Conservation (phyloP, 108 stramenopile species). For the Aurantiochytrium sp. region DNA sequence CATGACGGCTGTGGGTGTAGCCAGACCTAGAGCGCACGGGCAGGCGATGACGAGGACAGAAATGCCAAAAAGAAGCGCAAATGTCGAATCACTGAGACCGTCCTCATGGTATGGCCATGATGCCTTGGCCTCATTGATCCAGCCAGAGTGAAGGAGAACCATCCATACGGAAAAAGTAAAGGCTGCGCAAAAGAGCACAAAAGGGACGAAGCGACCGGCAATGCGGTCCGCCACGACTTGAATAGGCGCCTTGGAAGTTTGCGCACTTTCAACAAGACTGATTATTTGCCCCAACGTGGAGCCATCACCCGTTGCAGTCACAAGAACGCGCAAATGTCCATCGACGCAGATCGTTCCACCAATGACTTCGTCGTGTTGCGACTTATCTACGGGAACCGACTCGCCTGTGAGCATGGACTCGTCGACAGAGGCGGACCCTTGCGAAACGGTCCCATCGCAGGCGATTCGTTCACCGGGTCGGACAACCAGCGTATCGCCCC, state of each 20-base stretch:
- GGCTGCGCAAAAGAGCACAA: constrained; percentile 40
- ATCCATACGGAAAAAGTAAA: constrained; percentile 53
- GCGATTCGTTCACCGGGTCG: constrained; percentile 84
- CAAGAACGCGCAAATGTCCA: constrained; percentile 55
- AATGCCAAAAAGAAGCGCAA: constrained; percentile 82
- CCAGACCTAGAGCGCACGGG: constrained; percentile 90
- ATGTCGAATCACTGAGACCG: constrained; percentile 20
- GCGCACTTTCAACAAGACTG: constrained; percentile 81
- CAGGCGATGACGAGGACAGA: constrained; percentile 88
- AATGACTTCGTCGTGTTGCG: constrained; percentile 52
- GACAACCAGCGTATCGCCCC: constrained; percentile 72
- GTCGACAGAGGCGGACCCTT: constrained; percentile 71
- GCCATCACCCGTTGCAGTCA: constrained; percentile 61
- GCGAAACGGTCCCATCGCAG: constrained; percentile 74
- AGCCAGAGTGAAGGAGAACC: background rate
- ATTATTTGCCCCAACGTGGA: constrained; percentile 55
- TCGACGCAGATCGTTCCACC: constrained; percentile 77
- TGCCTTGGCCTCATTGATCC: background rate
- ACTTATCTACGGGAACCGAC: constrained; percentile 62
- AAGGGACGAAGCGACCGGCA: constrained; percentile 57
- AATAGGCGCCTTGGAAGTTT: constrained; percentile 78
- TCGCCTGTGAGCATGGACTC: constrained; percentile 88
- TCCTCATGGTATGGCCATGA: background rate
- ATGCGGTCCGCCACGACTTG: constrained; percentile 81
- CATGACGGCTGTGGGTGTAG: constrained; percentile 94